Evolutionary conservation across 768 basidiomycete genomes (phyloP), one percentile per base, ranked within the genome.

Genomic region (Naganishia vaughanmartiniae): DNA sequence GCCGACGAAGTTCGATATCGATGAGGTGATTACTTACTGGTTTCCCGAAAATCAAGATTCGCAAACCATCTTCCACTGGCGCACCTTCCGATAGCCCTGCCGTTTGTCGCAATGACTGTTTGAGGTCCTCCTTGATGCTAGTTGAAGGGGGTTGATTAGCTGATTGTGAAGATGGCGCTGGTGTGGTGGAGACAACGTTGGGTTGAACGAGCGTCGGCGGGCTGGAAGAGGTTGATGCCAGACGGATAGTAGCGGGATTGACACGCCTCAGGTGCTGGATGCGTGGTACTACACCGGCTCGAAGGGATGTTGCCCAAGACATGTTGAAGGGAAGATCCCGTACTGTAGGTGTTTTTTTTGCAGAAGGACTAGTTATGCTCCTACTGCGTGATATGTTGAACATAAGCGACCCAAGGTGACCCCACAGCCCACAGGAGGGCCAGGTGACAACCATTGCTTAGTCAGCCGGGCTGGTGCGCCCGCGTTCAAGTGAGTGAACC

Each of bases 11-110:
- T 56, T 24, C 26, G 53, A 57, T 14, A n/a, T 48, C 54, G 17
- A 7, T 11, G 15, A 19, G 42, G n/a, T 11, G 7, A 36, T 30
- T 28, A 74, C 78, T 78, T 7, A 80, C 81, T 14, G 81, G 81
- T 72, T 81, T 81, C 17, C 81, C 81, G 74, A 82, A 82, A 48
- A 82, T 73, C 65, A 82, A 70, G 75, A 81, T 77, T 55, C 81
- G 70, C 60, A 81, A 65, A 17, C 78, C 78, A 63, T 63, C 60
- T 63, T 63, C 60, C 4, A 45, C 39, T 21, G 57, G 57, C 19
- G 57, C 34, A 9, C 57, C 57, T 34, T 39, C 42, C 42, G 39
- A 36, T 12, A 46, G 60, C 9, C 5, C 19, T 26, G 39, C 60
- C 7, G 60, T 42, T 11, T 26, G 36, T 30, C 17, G 60, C 24